phyloP scores from a whole-genome alignment of 495 filamentous ascomycete species.

The Aspergillus ostianus region DNA sequence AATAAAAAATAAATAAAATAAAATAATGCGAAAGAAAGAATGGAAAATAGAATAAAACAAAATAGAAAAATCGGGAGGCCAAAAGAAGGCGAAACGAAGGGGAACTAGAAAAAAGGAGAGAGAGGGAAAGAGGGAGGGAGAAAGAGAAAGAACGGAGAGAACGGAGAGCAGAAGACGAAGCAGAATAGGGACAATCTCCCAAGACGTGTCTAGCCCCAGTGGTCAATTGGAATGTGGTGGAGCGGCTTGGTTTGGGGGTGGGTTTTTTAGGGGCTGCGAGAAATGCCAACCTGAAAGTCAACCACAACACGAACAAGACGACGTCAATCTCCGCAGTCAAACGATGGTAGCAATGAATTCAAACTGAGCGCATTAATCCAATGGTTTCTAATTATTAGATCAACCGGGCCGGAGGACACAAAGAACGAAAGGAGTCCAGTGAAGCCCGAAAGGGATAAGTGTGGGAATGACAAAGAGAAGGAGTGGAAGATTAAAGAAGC shows the following conservation, averaged over 20 bases:
- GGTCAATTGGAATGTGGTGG: neutral
- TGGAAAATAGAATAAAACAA: slow-evolving; percentile 28
- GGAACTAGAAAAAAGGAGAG: neutral
- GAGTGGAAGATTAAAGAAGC: too few species aligned
- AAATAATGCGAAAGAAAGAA: slow-evolving; percentile 17
- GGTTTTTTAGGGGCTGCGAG: neutral
- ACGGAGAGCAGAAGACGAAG: slow-evolving; percentile 6
- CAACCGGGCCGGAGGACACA: neutral
- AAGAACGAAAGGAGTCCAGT: neutral
- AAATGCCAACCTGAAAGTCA: neutral
- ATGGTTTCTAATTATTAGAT: neutral
- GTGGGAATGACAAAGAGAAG: slow-evolving; percentile 3
- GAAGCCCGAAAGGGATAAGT: slow-evolving; percentile 14
- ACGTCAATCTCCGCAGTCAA: neutral
- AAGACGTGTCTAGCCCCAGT: neutral
- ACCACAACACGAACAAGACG: neutral
- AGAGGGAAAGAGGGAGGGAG: neutral
- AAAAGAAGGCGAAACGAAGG: slow-evolving; percentile 29
- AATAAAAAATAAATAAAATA: slow-evolving; percentile 6
- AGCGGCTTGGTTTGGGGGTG: neutral
- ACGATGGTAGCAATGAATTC: neutral
- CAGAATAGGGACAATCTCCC: neutral
- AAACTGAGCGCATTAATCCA: too few species aligned
- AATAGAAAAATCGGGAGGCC: slow-evolving; percentile 9
- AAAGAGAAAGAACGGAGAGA: neutral